Conservation (phyloP, 805 yeast genomes). For the Candida ortonii region DNA sequence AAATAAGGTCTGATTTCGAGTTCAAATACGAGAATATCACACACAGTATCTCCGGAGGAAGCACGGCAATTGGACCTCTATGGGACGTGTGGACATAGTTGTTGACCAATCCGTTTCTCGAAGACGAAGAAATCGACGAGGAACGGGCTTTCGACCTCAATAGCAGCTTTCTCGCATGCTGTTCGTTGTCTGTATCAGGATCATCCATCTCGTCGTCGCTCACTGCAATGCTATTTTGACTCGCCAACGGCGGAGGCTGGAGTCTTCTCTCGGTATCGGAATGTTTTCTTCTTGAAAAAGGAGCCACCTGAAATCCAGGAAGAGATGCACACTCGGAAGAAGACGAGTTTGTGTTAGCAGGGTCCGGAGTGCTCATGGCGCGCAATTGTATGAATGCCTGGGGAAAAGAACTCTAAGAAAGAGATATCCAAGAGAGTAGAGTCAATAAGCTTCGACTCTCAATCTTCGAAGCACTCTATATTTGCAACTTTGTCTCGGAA, state of each 20-base stretch:
- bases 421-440: too few species aligned
- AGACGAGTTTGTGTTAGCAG: slow-evolving; percentile 19
- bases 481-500: too few species aligned
- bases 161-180: slow-evolving; percentile 28
- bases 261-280: slow-evolving; percentile 6
- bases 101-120: slow-evolving; percentile 6
- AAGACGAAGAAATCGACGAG: slow-evolving; percentile 16
- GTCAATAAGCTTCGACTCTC: too few species aligned
- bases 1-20: slow-evolving; percentile 56
- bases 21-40: slow-evolving; percentile 64
- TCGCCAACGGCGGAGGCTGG: slow-evolving; percentile 4
- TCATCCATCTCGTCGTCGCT: slow-evolving; percentile 28
- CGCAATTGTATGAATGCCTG: not conserved
- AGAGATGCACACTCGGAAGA: slow-evolving; percentile 22
- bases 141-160: slow-evolving; percentile 29
- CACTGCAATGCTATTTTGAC: slow-evolving; percentile 1
- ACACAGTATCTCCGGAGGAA: slow-evolving; percentile 61
- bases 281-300: slow-evolving; percentile 6
- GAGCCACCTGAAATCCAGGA: slow-evolving; percentile 15
- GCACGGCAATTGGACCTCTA: slow-evolving; percentile 37
- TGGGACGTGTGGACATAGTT: slow-evolving; percentile 11
- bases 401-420: too few species aligned
- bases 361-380: slow-evolving; percentile 14
- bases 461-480: too few species aligned
- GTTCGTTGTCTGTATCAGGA: slow-evolving; percentile 34